These are phyloP conservation scores for Begonia masoniana DNA, from an alignment of 306 rosid genomes.

Conservation along the genomic window DNA sequence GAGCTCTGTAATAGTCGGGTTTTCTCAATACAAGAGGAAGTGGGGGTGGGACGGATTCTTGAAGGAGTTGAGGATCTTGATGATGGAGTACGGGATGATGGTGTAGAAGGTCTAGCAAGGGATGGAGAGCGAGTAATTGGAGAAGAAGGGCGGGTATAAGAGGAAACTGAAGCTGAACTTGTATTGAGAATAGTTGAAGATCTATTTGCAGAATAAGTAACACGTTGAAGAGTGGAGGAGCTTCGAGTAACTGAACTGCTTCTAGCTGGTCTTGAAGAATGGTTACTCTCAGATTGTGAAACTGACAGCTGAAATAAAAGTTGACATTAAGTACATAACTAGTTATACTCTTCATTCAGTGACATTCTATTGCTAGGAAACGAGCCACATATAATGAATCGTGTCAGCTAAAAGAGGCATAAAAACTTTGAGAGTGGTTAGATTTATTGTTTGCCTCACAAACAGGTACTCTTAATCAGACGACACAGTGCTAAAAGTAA, in stretches of 20 bases:
- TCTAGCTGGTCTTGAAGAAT: conserved; percentile 70
- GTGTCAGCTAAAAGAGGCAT: too few species aligned
- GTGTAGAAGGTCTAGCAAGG: conserved; percentile 65
- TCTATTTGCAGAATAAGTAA: conserved; percentile 60
- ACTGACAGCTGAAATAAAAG: conserved; percentile 69
- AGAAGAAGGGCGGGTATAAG: conserved; percentile 79
- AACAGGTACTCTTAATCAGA: too few species aligned
- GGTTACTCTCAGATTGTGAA: conserved; percentile 66
- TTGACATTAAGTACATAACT: too few species aligned
- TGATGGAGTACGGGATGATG: conserved; percentile 48
- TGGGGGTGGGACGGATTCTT: conserved; percentile 42
- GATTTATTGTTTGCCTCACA: too few species aligned
- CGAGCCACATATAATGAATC: too few species aligned
- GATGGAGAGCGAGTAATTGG: conserved; percentile 58
- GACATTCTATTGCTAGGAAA: too few species aligned
- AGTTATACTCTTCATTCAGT: too few species aligned
- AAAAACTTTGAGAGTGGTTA: too few species aligned
- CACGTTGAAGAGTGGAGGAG: conserved; percentile 59
- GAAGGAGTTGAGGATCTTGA: conserved; percentile 88
- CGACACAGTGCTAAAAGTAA: too few species aligned
- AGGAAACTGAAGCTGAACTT: conserved; percentile 88
- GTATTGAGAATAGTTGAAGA: conserved; percentile 74
- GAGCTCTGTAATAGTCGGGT: conserved; percentile 50
- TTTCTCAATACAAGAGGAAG: conserved; percentile 44
- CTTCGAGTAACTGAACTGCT: conserved; percentile 92